Evolutionary conservation across 176 grass and related monocot species (phyloP).

Genomic region (Chrysopogon serrulatus): DNA sequence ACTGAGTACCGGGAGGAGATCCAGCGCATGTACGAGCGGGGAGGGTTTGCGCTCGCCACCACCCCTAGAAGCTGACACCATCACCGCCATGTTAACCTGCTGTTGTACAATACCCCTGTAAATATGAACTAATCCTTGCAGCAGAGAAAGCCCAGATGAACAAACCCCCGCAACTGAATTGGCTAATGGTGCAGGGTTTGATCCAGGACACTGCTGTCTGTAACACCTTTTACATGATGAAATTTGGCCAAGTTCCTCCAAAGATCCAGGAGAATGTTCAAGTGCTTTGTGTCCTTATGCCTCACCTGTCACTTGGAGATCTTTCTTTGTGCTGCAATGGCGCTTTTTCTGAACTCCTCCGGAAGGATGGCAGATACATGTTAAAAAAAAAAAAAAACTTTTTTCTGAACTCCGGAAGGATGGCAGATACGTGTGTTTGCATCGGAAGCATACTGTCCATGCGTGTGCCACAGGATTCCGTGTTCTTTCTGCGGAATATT

Average conservation of each 20-base stretch:
- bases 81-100: conserved; percentile 3
- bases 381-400: too few relatives aligned
- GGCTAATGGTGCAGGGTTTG: conserved; percentile 3
- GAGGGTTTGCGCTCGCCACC: conserved; percentile 50
- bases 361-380: background rate
- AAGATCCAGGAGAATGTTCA: background rate
- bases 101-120: conserved; percentile 65
- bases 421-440: too few relatives aligned
- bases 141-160: conserved; percentile 7
- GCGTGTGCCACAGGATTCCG: background rate
- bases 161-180: conserved; percentile 12
- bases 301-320: background rate
- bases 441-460: background rate
- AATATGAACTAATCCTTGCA: conserved; percentile 50
- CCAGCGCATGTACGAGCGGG: conserved; percentile 92
- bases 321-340: background rate
- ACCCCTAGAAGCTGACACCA: conserved; percentile 32
- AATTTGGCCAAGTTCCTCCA: background rate
- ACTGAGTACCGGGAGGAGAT: conserved; percentile 82
- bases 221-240: background rate
- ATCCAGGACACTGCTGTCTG: conserved; percentile 3
- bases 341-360: background rate
- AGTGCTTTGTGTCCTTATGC: background rate
- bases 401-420: too few relatives aligned
- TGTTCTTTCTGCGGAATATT: background rate